Evolutionary conservation across 768 basidiomycete genomes (phyloP).

Genomic region (Hysterangium stoloniferum): DNA sequence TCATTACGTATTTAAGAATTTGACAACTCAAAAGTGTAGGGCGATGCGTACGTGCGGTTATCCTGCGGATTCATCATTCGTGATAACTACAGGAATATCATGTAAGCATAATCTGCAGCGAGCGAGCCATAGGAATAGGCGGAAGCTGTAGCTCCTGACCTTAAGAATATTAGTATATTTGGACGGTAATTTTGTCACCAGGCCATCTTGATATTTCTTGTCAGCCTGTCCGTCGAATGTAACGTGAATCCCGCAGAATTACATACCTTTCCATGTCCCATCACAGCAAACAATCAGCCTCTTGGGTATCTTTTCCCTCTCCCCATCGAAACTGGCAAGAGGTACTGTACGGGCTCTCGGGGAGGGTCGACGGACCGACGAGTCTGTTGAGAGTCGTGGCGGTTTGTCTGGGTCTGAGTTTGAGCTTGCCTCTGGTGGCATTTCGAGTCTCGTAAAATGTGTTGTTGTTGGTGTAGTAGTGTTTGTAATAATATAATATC

Average conservation of each 20-base stretch:
- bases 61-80: constrained; percentile 24
- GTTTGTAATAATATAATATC: no score
- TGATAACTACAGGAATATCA: no score
- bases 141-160: not conserved
- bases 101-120: constrained; percentile 4
- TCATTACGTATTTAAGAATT: not conserved
- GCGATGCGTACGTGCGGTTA: constrained; percentile 18
- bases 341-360: no score
- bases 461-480: no score
- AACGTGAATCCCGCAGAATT: constrained; percentile 15
- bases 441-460: no score
- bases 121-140: not conserved
- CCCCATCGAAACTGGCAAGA: no score
- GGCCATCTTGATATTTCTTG: constrained; percentile 31
- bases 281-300: constrained; percentile 70
- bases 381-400: no score
- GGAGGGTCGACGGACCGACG: no score
- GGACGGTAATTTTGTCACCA: constrained; percentile 17
- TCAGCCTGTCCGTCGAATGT: not conserved
- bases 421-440: no score
- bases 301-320: no score
- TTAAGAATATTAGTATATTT: constrained; percentile 1
- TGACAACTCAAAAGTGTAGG: not conserved
- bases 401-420: no score
- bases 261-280: constrained; percentile 38